Conservation (phyloP, 2,329 filamentous ascomycete genomes). For the Cytospora piceae region DNA sequence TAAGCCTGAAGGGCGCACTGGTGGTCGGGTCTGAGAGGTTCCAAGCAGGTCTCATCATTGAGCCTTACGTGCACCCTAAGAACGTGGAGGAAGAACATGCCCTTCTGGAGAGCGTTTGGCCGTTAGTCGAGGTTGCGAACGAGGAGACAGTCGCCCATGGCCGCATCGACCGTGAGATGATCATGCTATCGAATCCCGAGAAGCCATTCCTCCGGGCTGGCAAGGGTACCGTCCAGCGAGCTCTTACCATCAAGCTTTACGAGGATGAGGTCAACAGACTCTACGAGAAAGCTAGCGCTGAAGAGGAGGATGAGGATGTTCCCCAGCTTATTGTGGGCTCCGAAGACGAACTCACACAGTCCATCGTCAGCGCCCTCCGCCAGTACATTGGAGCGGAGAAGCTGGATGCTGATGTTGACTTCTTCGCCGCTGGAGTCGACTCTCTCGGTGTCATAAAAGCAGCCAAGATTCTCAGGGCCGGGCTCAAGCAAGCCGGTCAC, state of each 20-base stretch:
- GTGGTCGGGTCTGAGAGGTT: slow-evolving; percentile 52
- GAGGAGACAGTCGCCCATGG: slow-evolving; percentile 50
- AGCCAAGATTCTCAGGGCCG: slow-evolving; percentile 31
- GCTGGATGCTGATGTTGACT: slow-evolving; percentile 38
- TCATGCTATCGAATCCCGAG: slow-evolving; percentile 43
- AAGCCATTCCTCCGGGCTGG: slow-evolving; percentile 50
- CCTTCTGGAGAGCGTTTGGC: slow-evolving; percentile 51
- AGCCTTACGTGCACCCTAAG: slow-evolving; percentile 42
- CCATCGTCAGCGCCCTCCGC: slow-evolving; percentile 34
- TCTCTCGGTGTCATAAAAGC: slow-evolving; percentile 44
- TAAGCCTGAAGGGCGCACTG: slow-evolving; percentile 45
- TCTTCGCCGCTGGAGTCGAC: slow-evolving; percentile 46
- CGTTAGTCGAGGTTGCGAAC: slow-evolving; percentile 47
- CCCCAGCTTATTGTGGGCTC: slow-evolving; percentile 33
- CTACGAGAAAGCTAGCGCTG: slow-evolving; percentile 40
- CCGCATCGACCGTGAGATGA: slow-evolving; percentile 46
- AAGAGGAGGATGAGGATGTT: slow-evolving; percentile 15
- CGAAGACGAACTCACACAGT: slow-evolving; percentile 33
- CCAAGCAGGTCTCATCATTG: slow-evolving; percentile 52
- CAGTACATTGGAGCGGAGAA: slow-evolving; percentile 27
- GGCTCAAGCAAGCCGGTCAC: slow-evolving; percentile 32
- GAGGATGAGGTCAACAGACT: slow-evolving; percentile 47
- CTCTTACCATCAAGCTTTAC: slow-evolving; percentile 45
- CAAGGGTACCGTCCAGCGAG: slow-evolving; percentile 53
- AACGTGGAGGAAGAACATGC: slow-evolving; percentile 35